Percentiles rank a stretch among this genome's conserved stretches.
Evolutionary conservation across 495 filamentous ascomycete species (phyloP).

Genomic region (Gamarada debralockiae): DNA sequence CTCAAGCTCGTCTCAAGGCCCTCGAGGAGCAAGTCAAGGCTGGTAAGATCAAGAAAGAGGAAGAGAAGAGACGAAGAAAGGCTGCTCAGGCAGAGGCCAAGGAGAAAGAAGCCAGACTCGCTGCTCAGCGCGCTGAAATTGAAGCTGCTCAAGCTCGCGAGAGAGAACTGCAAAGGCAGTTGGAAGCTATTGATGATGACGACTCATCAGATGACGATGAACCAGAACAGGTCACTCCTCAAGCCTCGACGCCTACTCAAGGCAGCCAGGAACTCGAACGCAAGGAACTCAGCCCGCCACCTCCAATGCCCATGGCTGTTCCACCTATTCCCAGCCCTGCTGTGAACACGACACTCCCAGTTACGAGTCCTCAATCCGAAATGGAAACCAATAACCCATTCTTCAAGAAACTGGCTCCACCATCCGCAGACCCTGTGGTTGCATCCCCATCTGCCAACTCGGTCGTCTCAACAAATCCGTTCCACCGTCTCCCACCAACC

Average conservation of each 20-base stretch:
- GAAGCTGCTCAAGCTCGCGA: conserved; percentile 87
- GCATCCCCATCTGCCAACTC: conserved; percentile 31
- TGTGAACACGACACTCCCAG: conserved; percentile 3
- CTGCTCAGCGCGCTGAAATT: conserved; percentile 85
- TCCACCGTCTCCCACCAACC: conserved; percentile 89
- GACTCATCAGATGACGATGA: conserved; percentile 85
- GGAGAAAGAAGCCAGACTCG: conserved; percentile 82
- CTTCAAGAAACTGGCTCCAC: conserved; percentile 60
- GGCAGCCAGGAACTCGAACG: conserved; percentile 50
- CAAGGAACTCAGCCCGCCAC: conserved; percentile 43
- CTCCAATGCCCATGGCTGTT: conserved; percentile 36
- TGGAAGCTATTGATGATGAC: conserved; percentile 71
- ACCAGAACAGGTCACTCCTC: conserved; percentile 73
- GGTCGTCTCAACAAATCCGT: conserved; percentile 84
- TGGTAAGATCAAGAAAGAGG: conserved; percentile 94
- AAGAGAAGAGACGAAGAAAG: conserved; percentile 88
- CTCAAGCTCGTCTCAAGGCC: conserved; percentile 77
- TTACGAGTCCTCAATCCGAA: conserved; percentile 29
- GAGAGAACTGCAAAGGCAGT: conserved; percentile 78
- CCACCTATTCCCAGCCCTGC: conserved; percentile 30
- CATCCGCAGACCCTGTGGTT: conserved; percentile 43
- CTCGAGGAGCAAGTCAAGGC: conserved; percentile 91
- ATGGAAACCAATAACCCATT: conserved; percentile 65
- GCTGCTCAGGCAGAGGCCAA: conserved; percentile 81
- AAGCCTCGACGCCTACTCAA: conserved; percentile 75